These are phyloP conservation scores for Gossypium gossypioides DNA, from an alignment of 441 rosid genomes.

Conservation along the genomic window DNA sequence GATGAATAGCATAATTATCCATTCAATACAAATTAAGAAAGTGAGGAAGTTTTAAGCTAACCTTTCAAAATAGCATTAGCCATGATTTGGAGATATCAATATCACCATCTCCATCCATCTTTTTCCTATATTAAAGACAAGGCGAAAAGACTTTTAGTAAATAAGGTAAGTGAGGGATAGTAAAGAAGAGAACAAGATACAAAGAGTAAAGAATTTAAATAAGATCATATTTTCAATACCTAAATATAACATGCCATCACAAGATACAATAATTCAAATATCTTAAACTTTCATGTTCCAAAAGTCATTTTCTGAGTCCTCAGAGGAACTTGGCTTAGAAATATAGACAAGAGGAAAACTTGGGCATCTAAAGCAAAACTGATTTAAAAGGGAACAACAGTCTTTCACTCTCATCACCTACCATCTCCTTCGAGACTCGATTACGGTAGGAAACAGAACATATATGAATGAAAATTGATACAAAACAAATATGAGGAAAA, in stretches of 20 bases:
- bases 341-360: not conserved
- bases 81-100: conserved; percentile 20
- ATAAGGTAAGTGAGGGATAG: not conserved
- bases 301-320: not conserved
- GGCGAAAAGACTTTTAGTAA: not conserved
- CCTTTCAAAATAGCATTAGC: conserved; percentile 32
- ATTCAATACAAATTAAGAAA: conserved; percentile 7
- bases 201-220: not conserved
- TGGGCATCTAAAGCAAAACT: not conserved
- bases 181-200: not conserved
- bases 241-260: not conserved
- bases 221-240: not conserved
- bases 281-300: not conserved
- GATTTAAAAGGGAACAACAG: not conserved
- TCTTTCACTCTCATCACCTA: not conserved
- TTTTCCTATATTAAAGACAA: conserved; percentile 25
- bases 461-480: not conserved
- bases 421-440: not conserved
- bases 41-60: conserved; percentile 15
- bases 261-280: not conserved
- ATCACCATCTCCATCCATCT: conserved; percentile 17
- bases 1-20: not conserved
- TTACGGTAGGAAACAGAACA: not conserved
- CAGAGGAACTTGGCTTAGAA: conserved; percentile 2
- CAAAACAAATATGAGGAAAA: not conserved